Conservation (phyloP, 805 yeast genomes). For the Candida vartiovaarae region DNA sequence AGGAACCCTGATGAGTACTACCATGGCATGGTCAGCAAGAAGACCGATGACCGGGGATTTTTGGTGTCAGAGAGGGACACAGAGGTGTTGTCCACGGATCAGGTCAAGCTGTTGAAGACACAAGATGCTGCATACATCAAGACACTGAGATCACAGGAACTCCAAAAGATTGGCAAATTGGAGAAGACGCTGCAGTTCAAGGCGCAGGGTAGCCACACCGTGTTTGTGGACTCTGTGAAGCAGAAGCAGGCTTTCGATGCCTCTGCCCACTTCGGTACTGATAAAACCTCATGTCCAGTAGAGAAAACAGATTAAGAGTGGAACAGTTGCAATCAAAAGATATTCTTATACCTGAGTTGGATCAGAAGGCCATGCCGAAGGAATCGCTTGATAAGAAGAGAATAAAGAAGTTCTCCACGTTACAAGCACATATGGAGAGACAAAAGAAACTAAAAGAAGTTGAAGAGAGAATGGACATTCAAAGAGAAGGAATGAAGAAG, state of each 20-base stretch:
- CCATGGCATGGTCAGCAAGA: slow-evolving; percentile 77
- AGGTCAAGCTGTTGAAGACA: slow-evolving; percentile 75
- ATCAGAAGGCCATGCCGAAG: slow-evolving; percentile 26
- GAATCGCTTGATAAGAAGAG: slow-evolving; percentile 45
- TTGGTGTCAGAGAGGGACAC: slow-evolving; percentile 58
- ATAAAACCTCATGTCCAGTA: slow-evolving; percentile 50
- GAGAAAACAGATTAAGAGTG: slow-evolving; percentile 64
- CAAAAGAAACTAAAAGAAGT: slow-evolving; percentile 61
- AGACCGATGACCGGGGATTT: slow-evolving; percentile 66
- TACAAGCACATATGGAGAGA: slow-evolving; percentile 63
- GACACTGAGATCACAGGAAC: slow-evolving; percentile 66
- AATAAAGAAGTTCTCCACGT: slow-evolving; percentile 49
- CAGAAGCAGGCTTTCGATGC: slow-evolving; percentile 56
- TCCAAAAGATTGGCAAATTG: slow-evolving; percentile 50
- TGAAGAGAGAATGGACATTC: slow-evolving; percentile 65
- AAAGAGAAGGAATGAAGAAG: slow-evolving; percentile 83
- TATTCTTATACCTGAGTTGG: slow-evolving; percentile 21
- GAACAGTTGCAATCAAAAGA: slow-evolving; percentile 47
- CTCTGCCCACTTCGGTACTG: slow-evolving; percentile 64
- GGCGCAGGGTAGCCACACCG: slow-evolving; percentile 71
- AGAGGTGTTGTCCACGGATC: slow-evolving; percentile 58
- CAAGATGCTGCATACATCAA: slow-evolving; percentile 87
- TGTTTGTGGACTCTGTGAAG: slow-evolving; percentile 64
- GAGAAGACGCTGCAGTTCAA: slow-evolving; percentile 39
- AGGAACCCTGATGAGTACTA: slow-evolving; percentile 95